Percentiles rank a stretch among this genome's conserved stretches.
These are phyloP conservation scores for Rhynchosporium agropyri DNA, from an alignment of 2,329 filamentous ascomycete species.

Conservation along the genomic window DNA sequence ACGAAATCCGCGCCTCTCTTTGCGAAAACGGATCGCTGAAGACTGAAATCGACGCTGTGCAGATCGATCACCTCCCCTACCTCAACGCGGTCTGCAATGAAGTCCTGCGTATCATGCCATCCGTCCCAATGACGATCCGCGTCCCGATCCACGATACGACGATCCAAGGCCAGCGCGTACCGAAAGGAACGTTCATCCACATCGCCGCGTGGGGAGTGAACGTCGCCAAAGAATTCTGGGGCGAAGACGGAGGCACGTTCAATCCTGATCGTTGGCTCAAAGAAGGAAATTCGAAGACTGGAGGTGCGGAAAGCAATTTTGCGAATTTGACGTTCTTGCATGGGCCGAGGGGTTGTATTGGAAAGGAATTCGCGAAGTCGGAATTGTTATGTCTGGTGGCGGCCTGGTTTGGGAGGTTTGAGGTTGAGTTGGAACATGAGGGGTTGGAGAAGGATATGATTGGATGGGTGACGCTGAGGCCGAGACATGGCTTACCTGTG, in stretches of 20 bases:
- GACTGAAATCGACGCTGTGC: slow-evolving; percentile 52
- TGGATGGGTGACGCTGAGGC: slow-evolving; percentile 14
- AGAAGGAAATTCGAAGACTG: slow-evolving; percentile 53
- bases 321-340: slow-evolving; percentile 81
- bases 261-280: slow-evolving; percentile 75
- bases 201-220: slow-evolving; percentile 70
- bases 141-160: slow-evolving; percentile 64
- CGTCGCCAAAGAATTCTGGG: slow-evolving; percentile 70
- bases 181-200: slow-evolving; percentile 69
- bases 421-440: slow-evolving; percentile 59
- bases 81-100: slow-evolving; percentile 79
- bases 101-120: slow-evolving; percentile 70
- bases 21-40: not conserved
- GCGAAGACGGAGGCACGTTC: slow-evolving; percentile 71
- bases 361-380: slow-evolving; percentile 74
- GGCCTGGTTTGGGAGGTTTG: slow-evolving; percentile 73
- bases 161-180: slow-evolving; percentile 66
- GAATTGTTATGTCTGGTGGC: slow-evolving; percentile 86
- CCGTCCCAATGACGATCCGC: slow-evolving; percentile 72
- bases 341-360: slow-evolving; percentile 84
- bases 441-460: slow-evolving; percentile 58
- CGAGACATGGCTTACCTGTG: slow-evolving; percentile 5
- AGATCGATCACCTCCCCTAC: slow-evolving; percentile 76
- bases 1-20: slow-evolving; percentile 65
- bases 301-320: slow-evolving; percentile 75